Evolutionary conservation across 192 early-diverging fungal species (phyloP).

Genomic region (Coemansia sp.): DNA sequence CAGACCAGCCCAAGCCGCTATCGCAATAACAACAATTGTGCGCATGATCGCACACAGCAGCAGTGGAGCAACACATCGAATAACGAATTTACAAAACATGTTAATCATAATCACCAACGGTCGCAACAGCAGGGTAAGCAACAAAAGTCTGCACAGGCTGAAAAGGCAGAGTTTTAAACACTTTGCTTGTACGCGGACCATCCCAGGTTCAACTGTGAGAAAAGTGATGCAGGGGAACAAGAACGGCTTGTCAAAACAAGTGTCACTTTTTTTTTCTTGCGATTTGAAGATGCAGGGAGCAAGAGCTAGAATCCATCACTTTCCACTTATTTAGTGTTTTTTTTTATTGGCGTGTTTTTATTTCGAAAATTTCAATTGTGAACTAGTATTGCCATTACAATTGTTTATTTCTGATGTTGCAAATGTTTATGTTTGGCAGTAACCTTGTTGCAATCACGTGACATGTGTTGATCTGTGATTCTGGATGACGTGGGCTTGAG

Average conservation of each 20-base stretch:
- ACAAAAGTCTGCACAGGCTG: neutral
- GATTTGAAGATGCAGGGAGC: neutral
- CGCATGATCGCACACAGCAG: neutral
- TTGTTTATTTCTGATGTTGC: too few species aligned
- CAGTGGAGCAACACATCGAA: neutral
- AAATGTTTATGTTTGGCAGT: too few species aligned
- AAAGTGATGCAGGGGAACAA: neutral
- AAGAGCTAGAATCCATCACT: neutral
- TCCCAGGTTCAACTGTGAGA: neutral
- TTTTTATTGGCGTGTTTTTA: neutral
- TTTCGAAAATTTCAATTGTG: neutral
- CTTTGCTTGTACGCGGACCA: neutral
- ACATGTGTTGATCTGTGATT: neutral
- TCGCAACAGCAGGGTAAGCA: neutral
- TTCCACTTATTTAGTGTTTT: neutral
- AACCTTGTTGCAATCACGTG: neutral
- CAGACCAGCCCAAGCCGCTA: neutral
- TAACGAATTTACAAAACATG: neutral
- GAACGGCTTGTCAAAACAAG: neutral
- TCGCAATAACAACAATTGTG: neutral
- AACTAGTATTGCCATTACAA: neutral
- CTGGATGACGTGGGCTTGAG: neutral
- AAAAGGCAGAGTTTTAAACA: neutral
- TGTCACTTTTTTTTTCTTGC: neutral
- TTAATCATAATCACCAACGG: neutral